Conservation (phyloP, 2,329 filamentous ascomycete genomes). For the Talaromyces pinophilus region DNA sequence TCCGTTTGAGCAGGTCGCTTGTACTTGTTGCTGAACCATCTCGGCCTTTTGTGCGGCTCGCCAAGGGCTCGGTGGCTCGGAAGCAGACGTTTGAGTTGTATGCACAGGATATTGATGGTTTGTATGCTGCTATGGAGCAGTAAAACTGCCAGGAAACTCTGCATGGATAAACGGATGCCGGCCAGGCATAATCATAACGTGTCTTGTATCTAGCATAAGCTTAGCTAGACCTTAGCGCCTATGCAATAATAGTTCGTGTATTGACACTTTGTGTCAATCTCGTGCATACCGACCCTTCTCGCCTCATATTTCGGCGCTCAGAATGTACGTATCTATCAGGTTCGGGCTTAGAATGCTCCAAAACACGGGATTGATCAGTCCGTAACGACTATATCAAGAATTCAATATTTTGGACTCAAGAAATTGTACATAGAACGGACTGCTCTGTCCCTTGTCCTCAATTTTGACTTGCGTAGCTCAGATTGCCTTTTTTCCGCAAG, state of each 20-base stretch:
- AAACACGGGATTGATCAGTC: too few species aligned
- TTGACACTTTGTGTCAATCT: not conserved
- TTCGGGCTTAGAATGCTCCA: too few species aligned
- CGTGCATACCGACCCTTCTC: not conserved
- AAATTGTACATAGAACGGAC: not conserved
- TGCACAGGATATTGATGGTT: constrained; percentile 9
- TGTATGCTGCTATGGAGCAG: constrained; percentile 16
- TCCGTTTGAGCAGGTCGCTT: constrained; percentile 13
- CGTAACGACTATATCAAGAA: too few species aligned
- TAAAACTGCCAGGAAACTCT: not conserved
- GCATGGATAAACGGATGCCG: not conserved
- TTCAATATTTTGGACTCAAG: not conserved
- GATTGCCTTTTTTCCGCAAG: not conserved
- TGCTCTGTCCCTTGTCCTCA: not conserved
- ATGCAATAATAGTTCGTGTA: not conserved
- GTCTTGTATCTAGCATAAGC: not conserved
- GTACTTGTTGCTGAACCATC: constrained; percentile 8
- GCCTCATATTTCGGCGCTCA: not conserved
- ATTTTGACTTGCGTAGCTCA: not conserved
- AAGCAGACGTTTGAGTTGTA: constrained; percentile 19
- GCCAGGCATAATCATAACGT: not conserved
- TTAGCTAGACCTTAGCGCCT: not conserved
- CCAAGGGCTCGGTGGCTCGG: constrained; percentile 19
- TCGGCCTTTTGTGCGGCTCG: constrained; percentile 17
- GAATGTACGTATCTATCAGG: not conserved